A percentile compares a stretch with the other conserved stretches of the same genome.
Conservation (phyloP, 495 filamentous ascomycete genomes). For the Penicillium lividum region DNA sequence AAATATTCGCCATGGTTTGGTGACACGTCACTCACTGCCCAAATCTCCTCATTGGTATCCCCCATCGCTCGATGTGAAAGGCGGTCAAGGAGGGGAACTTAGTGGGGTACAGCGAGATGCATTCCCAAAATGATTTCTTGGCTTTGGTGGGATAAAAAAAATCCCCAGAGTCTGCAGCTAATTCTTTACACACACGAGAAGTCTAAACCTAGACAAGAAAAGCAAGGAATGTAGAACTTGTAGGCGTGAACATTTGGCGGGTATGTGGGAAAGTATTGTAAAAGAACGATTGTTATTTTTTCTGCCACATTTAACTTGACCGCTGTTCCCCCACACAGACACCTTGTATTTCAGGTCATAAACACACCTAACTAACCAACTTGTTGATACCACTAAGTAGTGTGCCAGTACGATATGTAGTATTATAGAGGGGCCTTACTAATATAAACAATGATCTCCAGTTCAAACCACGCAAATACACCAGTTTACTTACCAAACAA, state of each 20-base stretch:
- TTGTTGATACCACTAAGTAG: too few relatives aligned
- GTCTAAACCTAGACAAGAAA: neutral
- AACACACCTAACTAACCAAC: neutral
- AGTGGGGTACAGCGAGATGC: neutral
- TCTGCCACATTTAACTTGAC: neutral
- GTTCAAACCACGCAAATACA: too few relatives aligned
- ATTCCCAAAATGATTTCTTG: neutral
- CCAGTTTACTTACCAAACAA: too few relatives aligned
- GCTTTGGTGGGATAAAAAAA: neutral
- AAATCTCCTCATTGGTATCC: neutral
- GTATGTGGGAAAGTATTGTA: neutral
- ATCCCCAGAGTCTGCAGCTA: neutral
- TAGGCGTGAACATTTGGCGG: neutral
- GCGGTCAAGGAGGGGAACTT: neutral
- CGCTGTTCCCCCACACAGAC: neutral
- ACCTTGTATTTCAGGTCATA: neutral
- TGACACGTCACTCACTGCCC: slow-evolving; percentile 1
- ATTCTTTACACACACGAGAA: neutral
- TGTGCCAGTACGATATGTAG: too few relatives aligned
- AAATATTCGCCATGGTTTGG: neutral
- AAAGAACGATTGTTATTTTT: neutral
- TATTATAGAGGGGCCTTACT: too few relatives aligned
- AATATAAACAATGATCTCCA: too few relatives aligned
- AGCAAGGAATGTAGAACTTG: neutral
- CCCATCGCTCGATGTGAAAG: neutral